Conservation (phyloP, 768 basidiomycete genomes). For the Floccularia luteovirens region DNA sequence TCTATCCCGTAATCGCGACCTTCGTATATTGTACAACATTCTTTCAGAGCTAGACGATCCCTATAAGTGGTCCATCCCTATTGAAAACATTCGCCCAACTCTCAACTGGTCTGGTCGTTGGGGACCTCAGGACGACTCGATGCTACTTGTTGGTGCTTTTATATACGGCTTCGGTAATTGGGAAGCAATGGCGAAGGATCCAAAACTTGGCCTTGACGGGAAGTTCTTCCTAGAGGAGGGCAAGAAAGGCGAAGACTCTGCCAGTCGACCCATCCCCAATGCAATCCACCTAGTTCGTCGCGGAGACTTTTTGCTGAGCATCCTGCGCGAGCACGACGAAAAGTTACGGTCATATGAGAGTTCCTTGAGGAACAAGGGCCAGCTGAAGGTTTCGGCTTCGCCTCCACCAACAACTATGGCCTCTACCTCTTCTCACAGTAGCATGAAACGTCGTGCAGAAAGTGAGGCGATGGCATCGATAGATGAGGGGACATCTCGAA, state of each 20-base stretch:
- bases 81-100: slow-evolving; percentile 90
- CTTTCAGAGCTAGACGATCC: slow-evolving; percentile 66
- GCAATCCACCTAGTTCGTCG: slow-evolving; percentile 97
- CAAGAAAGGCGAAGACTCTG: slow-evolving; percentile 85
- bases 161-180: slow-evolving; percentile 94
- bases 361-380: slow-evolving; percentile 63
- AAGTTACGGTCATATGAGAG: slow-evolving; percentile 85
- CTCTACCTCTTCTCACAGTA: slow-evolving; percentile 59
- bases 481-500: slow-evolving; percentile 59
- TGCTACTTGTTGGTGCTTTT: slow-evolving; percentile 91
- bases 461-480: slow-evolving; percentile 81
- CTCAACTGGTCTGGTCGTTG: slow-evolving; percentile 96
- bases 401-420: slow-evolving; percentile 68
- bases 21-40: slow-evolving; percentile 80
- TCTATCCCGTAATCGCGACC: slow-evolving; percentile 80
- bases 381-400: slow-evolving; percentile 65
- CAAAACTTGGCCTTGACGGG: slow-evolving; percentile 72
- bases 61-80: slow-evolving; percentile 81
- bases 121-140: slow-evolving; percentile 87
- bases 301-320: slow-evolving; percentile 85
- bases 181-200: slow-evolving; percentile 92
- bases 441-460: slow-evolving; percentile 71
- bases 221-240: slow-evolving; percentile 99
- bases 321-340: slow-evolving; percentile 84
- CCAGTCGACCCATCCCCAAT: slow-evolving; percentile 87